Evolutionary conservation across 768 basidiomycete genomes (phyloP).

Genomic region (Daedalea quercina): DNA sequence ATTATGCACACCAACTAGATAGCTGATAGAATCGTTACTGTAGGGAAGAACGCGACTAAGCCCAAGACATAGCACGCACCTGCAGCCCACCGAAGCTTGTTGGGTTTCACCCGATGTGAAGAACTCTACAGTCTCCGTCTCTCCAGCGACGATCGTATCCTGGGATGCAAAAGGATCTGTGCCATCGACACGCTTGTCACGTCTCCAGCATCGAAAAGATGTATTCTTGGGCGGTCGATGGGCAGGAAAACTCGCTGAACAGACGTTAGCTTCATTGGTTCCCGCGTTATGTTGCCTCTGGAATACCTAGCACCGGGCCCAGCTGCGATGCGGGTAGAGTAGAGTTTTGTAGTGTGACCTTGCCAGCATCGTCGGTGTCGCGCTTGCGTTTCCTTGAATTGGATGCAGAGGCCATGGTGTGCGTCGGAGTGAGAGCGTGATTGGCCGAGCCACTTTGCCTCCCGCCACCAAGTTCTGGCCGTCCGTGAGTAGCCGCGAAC

Average conservation of each 20-base stretch:
- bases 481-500: not conserved
- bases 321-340: conserved; percentile 28
- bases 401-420: not conserved
- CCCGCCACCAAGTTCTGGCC: not conserved
- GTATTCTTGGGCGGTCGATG: conserved; percentile 51
- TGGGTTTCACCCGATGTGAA: conserved; percentile 54
- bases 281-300: not conserved
- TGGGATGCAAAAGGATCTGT: conserved; percentile 26
- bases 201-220: conserved; percentile 54
- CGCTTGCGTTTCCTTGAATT: conserved; percentile 41
- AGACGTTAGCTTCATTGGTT: not conserved
- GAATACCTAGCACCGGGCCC: conserved; percentile 50
- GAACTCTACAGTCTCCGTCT: conserved; percentile 81
- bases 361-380: conserved; percentile 25
- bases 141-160: conserved; percentile 59
- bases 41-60: not conserved
- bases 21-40: conserved; percentile 36
- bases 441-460: not conserved
- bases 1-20: conserved; percentile 79
- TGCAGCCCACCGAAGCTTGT: conserved; percentile 53
- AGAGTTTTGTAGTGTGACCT: conserved; percentile 32
- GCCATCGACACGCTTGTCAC: conserved; percentile 29
- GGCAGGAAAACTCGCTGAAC: conserved; percentile 59
- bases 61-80: conserved; percentile 40
- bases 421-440: not conserved